Evolutionary conservation across 2,329 filamentous ascomycete genomes (phyloP), one percentile per base, ranked within the genome.

Genomic region (Trichoderma lentiforme): DNA sequence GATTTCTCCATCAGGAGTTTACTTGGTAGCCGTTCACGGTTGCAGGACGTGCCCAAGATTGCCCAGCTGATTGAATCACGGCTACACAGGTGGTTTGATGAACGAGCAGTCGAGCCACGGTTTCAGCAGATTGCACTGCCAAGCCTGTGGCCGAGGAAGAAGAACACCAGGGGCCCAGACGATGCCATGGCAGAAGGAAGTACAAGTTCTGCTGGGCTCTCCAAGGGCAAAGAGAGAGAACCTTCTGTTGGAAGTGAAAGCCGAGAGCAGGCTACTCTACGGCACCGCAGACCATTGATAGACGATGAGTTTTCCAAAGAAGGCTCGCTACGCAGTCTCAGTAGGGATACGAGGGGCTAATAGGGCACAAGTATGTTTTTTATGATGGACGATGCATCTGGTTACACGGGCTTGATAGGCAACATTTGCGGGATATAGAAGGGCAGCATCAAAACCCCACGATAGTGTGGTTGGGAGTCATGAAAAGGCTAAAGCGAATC

Each of bases 31-130:
- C 88, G 93, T n/a, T 93, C 91, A 3, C 86, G 93, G 18, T 83
- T 97, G 3, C 93, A 96, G 78, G 93, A 97, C 79, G 92, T 97
- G 1, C 93, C 93, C 32, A 97, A 97, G 80, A 95, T 97, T 76
- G 93, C 93, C 0, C 92, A 95, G 79, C 85, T 97, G 2, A 90
- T 97, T 53, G 93, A 97, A 81, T 88, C 90, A 5, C 87, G 93
- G 21, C 86, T 97, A 18, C 93, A 96, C 81, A 89, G 90, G 70
- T 97, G 93, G 93, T 95, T 97, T 80, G 93, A 96, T 80, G 93
- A 96, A 78, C 89, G 93, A 61, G 93, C 91, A 74, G 93, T 97
- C 7, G 93, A 96, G 81, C 93, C 93, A 2, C 88, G 93, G 30
- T 96, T 96, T 80, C 93, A 96, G 79, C 93, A 96, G 79, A 95